Evolutionary conservation across 768 basidiomycete genomes (phyloP).

Genomic region (Collybia sordida): DNA sequence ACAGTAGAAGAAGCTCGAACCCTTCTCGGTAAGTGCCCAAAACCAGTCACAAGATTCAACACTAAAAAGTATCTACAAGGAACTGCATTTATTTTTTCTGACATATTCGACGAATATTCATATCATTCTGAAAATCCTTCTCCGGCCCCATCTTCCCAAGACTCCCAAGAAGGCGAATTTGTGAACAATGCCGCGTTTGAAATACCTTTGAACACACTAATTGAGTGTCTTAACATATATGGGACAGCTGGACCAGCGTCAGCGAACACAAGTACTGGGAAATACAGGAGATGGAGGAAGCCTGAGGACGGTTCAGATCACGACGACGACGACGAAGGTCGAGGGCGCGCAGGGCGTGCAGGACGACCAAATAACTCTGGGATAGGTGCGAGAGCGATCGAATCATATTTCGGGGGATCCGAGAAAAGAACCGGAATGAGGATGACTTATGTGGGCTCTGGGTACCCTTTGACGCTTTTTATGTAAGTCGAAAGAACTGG

Average conservation of each 20-base stretch:
- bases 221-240: slow-evolving; percentile 93
- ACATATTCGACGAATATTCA: slow-evolving; percentile 78
- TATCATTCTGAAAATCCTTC: slow-evolving; percentile 48
- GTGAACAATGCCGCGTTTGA: slow-evolving; percentile 61
- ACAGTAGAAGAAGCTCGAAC: slow-evolving; percentile 85
- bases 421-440: slow-evolving; percentile 83
- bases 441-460: slow-evolving; percentile 76
- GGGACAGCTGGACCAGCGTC: slow-evolving; percentile 66
- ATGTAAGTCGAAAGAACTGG: slow-evolving; percentile 55
- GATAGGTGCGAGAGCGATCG: slow-evolving; percentile 35
- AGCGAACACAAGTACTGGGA: slow-evolving; percentile 27
- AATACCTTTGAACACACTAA: slow-evolving; percentile 77
- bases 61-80: slow-evolving; percentile 42
- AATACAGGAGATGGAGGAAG: slow-evolving; percentile 49
- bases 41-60: neutral
- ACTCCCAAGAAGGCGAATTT: slow-evolving; percentile 24
- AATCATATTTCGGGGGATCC: slow-evolving; percentile 53
- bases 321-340: slow-evolving; percentile 35
- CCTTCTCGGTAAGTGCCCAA: slow-evolving; percentile 55
- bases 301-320: slow-evolving; percentile 48
- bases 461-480: slow-evolving; percentile 74
- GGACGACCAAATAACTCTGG: slow-evolving; percentile 7
- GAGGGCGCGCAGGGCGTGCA: slow-evolving; percentile 32
- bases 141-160: slow-evolving; percentile 20
- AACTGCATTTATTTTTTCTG: slow-evolving; percentile 77